Conservation (phyloP, 345 rosid genomes). For the Linum usitatissimum region DNA sequence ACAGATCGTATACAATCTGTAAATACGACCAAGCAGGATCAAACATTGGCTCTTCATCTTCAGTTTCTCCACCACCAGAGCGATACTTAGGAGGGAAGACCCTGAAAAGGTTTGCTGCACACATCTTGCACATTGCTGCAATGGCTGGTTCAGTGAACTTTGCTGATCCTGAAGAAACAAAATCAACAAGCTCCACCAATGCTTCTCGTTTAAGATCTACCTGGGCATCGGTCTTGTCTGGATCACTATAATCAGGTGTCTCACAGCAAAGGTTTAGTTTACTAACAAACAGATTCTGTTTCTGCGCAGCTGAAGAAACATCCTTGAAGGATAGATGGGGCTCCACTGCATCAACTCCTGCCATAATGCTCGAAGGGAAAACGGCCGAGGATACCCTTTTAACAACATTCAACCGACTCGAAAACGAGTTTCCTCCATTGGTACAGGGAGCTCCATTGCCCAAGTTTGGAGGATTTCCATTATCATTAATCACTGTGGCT, state of each 20-base stretch:
- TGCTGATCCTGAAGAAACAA: constrained; percentile 53
- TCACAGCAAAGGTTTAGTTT: constrained; percentile 59
- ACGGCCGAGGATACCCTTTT: constrained; percentile 76
- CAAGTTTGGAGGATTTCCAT: constrained; percentile 27
- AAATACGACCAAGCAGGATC: constrained; percentile 73
- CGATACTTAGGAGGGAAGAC: constrained; percentile 62
- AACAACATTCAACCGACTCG: constrained; percentile 62
- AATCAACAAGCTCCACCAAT: constrained; percentile 51
- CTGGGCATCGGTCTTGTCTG: constrained; percentile 34
- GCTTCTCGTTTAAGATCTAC: constrained; percentile 49
- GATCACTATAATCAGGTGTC: constrained; percentile 38
- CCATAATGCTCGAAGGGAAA: constrained; percentile 63
- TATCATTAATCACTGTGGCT: constrained; percentile 16
- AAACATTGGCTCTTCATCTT: constrained; percentile 67
- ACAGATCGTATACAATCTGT: constrained; percentile 60
- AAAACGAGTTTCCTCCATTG: constrained; percentile 42
- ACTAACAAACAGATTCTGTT: constrained; percentile 59
- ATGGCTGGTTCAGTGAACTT: constrained; percentile 53
- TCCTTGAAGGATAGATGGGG: constrained; percentile 65
- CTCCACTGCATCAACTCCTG: constrained; percentile 66
- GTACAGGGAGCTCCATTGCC: constrained; percentile 42
- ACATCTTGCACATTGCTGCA: constrained; percentile 58
- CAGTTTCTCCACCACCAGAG: constrained; percentile 39
- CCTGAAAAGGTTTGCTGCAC: constrained; percentile 49
- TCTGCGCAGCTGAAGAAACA: constrained; percentile 53